Conservation (phyloP, 768 basidiomycete species). For the Pleurotus tuoliensis region DNA sequence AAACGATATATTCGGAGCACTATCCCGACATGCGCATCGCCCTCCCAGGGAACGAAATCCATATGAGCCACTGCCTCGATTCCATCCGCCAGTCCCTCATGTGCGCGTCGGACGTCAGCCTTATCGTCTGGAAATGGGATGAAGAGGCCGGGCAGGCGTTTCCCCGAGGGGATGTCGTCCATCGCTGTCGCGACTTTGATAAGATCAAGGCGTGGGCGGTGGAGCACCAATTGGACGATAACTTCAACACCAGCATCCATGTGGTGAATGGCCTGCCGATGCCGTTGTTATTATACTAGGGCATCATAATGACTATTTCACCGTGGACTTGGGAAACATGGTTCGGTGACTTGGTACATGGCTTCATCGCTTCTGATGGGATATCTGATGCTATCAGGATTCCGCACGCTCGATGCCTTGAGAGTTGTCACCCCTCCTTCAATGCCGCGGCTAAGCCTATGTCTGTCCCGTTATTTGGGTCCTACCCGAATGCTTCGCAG, state of each 20-base stretch:
- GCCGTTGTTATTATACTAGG: too few relatives aligned
- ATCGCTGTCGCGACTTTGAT: conserved; percentile 17
- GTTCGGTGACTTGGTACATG: too few relatives aligned
- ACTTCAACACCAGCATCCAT: too few relatives aligned
- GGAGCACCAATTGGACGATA: neutral
- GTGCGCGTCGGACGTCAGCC: conserved; percentile 16
- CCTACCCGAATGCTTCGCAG: too few relatives aligned
- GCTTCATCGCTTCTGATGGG: neutral
- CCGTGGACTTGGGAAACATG: too few relatives aligned
- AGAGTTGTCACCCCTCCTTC: too few relatives aligned
- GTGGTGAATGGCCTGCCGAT: too few relatives aligned
- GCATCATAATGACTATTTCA: too few relatives aligned
- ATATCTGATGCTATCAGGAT: too few relatives aligned
- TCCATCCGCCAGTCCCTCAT: conserved; percentile 15
- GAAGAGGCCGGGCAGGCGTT: neutral
- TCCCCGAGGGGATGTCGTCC: neutral
- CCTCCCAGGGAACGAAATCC: conserved; percentile 3
- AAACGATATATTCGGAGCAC: conserved; percentile 11
- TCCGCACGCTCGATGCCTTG: too few relatives aligned
- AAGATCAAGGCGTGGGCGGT: conserved; percentile 16
- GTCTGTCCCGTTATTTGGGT: too few relatives aligned
- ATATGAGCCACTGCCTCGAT: conserved; percentile 18
- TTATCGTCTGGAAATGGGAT: conserved; percentile 21
- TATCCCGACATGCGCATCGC: conserved; percentile 13
- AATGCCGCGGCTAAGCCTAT: too few relatives aligned